Conservation (phyloP, 106 monocot species). For the Dendrobium nobile region DNA sequence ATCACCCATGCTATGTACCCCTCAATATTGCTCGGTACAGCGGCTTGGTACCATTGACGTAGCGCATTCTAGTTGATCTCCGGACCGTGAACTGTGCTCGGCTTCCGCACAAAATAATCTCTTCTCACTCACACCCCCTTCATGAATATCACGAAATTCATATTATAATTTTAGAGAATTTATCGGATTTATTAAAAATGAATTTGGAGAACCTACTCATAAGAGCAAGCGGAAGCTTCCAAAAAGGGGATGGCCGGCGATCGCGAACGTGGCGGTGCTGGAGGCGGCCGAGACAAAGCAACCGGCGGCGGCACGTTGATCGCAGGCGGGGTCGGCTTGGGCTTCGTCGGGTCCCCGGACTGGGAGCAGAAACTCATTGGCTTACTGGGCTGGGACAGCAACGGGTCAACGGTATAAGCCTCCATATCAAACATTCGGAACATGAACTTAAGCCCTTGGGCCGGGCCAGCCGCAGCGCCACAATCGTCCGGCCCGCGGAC, state of each 20-base stretch:
- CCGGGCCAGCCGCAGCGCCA: conserved; percentile 24
- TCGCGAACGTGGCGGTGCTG: neutral
- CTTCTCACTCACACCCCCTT: no score
- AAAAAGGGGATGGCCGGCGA: conserved; percentile 8
- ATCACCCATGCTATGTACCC: no score
- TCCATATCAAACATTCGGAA: conserved; percentile 45
- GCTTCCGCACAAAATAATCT: no score
- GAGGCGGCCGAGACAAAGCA: neutral
- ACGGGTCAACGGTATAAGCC: conserved; percentile 45
- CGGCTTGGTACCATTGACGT: no score
- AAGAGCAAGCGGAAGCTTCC: conserved; percentile 38
- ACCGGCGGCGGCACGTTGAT: conserved; percentile 1
- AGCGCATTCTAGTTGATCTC: no score
- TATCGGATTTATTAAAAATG: no score
- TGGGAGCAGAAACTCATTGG: conserved; percentile 38
- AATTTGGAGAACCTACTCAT: conserved; percentile 18
- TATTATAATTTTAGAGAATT: no score
- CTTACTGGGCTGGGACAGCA: conserved; percentile 46
- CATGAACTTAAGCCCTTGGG: conserved; percentile 31
- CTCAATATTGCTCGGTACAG: no score
- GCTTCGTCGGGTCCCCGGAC: neutral
- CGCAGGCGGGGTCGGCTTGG: neutral
- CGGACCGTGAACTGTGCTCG: no score
- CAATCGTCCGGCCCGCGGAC: conserved; percentile 29
- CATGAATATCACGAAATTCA: no score